Conservation (phyloP, 2,329 filamentous ascomycete species). For the Ophiostoma sp. region DNA sequence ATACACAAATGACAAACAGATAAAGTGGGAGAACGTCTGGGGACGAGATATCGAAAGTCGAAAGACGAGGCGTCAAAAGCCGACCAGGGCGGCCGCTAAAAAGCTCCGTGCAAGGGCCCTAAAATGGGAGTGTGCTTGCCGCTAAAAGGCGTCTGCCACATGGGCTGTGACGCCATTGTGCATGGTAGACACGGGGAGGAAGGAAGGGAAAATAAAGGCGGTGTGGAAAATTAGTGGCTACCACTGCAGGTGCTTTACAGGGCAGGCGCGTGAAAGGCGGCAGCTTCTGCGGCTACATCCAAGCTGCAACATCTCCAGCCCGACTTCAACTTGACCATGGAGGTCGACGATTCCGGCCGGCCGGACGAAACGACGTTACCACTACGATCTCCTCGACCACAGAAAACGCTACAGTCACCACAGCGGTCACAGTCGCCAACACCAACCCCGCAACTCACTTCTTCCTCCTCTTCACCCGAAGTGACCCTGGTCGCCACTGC, state of each 20-base stretch:
- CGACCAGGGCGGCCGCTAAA: not conserved
- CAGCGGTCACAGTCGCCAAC: not conserved
- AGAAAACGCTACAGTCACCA: not conserved
- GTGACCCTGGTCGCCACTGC: constrained; percentile 25
- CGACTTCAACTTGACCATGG: not conserved
- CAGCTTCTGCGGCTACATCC: not conserved
- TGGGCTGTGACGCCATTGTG: constrained; percentile 28
- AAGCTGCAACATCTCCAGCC: not conserved
- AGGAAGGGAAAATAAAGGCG: constrained; percentile 1
- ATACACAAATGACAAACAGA: too few species aligned
- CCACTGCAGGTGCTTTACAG: not conserved
- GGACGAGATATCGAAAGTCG: not conserved
- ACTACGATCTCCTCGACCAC: not conserved
- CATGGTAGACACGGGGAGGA: not conserved
- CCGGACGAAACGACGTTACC: not conserved
- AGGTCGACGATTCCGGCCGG: not conserved
- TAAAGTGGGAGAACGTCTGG: too few species aligned
- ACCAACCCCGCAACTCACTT: not conserved
- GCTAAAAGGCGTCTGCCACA: constrained; percentile 16
- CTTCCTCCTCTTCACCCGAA: not conserved
- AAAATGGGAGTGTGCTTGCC: not conserved
- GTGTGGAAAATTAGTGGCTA: not conserved
- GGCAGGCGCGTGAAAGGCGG: not conserved
- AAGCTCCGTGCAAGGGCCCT: constrained; percentile 7
- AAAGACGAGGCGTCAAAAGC: not conserved